Evolutionary conservation across 768 basidiomycete genomes (phyloP).

Genomic region (Chiua virens): DNA sequence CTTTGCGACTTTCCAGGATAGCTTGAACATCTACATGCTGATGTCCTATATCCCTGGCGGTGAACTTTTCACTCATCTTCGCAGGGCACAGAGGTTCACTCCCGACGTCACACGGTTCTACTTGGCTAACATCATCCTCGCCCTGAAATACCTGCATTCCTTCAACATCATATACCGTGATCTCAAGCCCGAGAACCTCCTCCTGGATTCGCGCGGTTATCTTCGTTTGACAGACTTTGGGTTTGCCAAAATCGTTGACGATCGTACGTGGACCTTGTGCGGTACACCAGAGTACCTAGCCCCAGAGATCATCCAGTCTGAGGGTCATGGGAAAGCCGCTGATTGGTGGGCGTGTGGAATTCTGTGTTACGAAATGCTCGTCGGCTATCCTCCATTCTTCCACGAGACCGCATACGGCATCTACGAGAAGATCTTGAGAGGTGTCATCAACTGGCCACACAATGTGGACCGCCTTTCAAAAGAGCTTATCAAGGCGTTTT

Average conservation of each 20-base stretch:
- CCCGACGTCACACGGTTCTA: constrained; percentile 98
- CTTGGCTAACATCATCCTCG: constrained; percentile 92
- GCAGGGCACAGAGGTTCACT: constrained; percentile 91
- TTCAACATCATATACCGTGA: constrained; percentile 99
- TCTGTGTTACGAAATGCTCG: constrained; percentile 97
- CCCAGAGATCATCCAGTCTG: constrained; percentile 96
- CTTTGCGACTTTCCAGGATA: constrained; percentile 94
- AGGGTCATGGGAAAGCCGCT: constrained; percentile 96
- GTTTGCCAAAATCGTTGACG: constrained; percentile 96
- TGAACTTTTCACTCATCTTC: constrained; percentile 95
- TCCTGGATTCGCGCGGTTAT: constrained; percentile 91
- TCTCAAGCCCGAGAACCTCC: constrained; percentile 97
- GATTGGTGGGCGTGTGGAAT: constrained; percentile 99
- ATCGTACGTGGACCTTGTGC: constrained; percentile 97
- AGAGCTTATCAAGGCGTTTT: constrained; percentile 83
- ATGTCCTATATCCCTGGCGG: constrained; percentile 96
- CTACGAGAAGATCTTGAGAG: constrained; percentile 94
- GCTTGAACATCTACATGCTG: constrained; percentile 96
- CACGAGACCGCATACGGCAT: constrained; percentile 98
- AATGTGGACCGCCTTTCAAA: constrained; percentile 87
- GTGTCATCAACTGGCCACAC: constrained; percentile 87
- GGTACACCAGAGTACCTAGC: constrained; percentile 97
- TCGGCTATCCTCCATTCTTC: constrained; percentile 98
- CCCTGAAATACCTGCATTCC: constrained; percentile 90
- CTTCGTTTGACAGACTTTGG: constrained; percentile 97